Base-by-base conservation (phyloP, 2,329 filamentous ascomycete species). In the Penicillium sp. region DNA sequence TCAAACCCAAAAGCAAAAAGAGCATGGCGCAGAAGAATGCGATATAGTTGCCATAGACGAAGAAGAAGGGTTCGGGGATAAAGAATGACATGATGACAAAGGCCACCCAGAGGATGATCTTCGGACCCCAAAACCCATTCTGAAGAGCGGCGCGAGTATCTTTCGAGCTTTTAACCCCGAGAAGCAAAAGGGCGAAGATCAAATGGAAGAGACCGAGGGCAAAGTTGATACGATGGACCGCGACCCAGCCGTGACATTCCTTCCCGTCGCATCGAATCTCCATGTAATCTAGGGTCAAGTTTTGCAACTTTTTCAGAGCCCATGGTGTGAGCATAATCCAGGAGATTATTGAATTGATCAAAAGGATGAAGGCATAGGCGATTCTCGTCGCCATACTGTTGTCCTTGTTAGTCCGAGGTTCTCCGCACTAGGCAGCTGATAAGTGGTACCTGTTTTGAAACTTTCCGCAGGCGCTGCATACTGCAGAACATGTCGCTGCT, bases 291-390 rank as follows among this genome's bases (percentile, higher is more conserved):
- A 99, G 84, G 13, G 91, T 94, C 54, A 97, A 82, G 64, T 95
- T 86, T 77, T 97, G 88, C 6, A 99, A 83, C 75, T 97, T 97
- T 70, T 96, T 91, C 73, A 99, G 90, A 35, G 94, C 94, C 94
- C 94, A 99, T 53, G 92, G 91, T 23, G 94, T 99, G 79, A 99
- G 91, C 91, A 97, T 96, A 67, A 99, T 91, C 94, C 94, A 99
- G 37, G 94, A 93, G 51, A 97, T 75, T 64, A 97, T 96, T 58
- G 93, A 97, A 83, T 99, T 99, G 77, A 97, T 79, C 65, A 99
- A 87, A 55, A 99, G 89, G 62, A 99, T 89, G 71, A 97, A 86
- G 63, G 94, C 93, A 75, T 96, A 97, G 71, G 90, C 93, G 79
- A 97, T 95, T 81, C 94, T 91, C 66, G 94, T 99, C 56, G 93